Conservation (phyloP, 768 basidiomycete species). For the Rhodotorula graminis region DNA sequence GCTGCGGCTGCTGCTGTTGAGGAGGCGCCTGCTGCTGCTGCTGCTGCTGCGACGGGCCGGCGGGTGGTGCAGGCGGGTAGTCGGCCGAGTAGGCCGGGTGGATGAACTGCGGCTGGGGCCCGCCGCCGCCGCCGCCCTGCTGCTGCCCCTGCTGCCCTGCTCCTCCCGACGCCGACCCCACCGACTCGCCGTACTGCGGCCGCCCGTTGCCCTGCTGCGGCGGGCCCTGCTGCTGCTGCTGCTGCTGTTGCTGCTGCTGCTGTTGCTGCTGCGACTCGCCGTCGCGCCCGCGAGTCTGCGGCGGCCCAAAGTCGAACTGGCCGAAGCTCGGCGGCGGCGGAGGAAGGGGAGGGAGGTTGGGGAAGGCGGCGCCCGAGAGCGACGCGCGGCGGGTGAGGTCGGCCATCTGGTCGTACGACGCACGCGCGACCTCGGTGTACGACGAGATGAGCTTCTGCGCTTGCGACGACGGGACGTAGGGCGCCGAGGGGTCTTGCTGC, state of each 20-base stretch:
- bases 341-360: constrained; percentile 24
- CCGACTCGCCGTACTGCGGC: neutral
- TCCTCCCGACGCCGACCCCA: neutral
- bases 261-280: neutral
- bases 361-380: constrained; percentile 21
- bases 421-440: constrained; percentile 61
- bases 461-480: constrained; percentile 40
- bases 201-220: constrained; percentile 49
- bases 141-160: neutral
- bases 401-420: constrained; percentile 70
- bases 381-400: constrained; percentile 64
- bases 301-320: constrained; percentile 26
- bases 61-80: neutral
- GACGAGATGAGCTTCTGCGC: constrained; percentile 44
- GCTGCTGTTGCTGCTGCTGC: neutral
- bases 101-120: constrained; percentile 24
- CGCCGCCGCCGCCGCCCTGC: neutral
- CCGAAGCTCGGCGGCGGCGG: constrained; percentile 25
- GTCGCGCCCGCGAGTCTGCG: neutral
- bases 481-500: constrained; percentile 14
- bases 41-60: neutral
- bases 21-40: neutral
- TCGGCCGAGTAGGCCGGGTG: constrained; percentile 35
- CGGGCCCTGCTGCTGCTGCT: neutral
- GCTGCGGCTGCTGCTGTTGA: constrained; percentile 6